phyloP scores from a whole-genome alignment of 1,139 yeast genomes.

The Diutina scorzettiae region DNA sequence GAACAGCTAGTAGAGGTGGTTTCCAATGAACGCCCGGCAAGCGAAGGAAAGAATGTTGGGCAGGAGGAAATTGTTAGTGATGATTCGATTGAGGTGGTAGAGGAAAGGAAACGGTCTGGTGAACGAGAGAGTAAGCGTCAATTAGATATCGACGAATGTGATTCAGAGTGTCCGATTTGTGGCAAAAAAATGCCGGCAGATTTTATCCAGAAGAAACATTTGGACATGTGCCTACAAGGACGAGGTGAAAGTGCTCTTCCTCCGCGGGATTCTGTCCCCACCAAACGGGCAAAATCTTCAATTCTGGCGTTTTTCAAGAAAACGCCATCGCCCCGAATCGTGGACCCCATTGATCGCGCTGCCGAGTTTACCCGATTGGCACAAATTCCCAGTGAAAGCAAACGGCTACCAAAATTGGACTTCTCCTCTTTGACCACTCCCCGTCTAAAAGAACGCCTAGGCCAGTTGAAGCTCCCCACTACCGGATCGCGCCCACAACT shows the following conservation, averaged over 20 bases:
- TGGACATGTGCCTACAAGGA: conserved; percentile 3
- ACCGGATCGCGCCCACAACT: conserved; percentile 53
- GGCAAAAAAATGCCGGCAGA: not conserved
- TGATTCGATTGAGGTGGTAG: not conserved
- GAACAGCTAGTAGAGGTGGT: conserved; percentile 11
- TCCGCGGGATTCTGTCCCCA: not conserved
- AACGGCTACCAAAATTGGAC: conserved; percentile 47
- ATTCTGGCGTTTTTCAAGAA: conserved; percentile 1
- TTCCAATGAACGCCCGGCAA: no score
- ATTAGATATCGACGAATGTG: not conserved
- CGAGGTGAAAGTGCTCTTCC: not conserved
- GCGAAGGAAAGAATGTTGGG: no score
- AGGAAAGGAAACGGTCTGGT: not conserved
- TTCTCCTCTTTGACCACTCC: conserved; percentile 46
- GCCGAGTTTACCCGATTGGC: not conserved
- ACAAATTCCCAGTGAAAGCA: conserved; percentile 10
- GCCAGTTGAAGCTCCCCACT: conserved; percentile 42
- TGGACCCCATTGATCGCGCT: not conserved
- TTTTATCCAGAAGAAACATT: not conserved
- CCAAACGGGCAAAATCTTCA: conserved; percentile 1
- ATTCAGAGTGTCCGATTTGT: not conserved
- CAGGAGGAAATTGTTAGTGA: no score
- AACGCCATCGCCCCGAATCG: not conserved
- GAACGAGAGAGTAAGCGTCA: not conserved
- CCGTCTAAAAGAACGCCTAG: conserved; percentile 50